A percentile compares a stretch with the other conserved stretches of the same genome.
phyloP scores from a whole-genome alignment of 768 basidiomycete species.

The Russula olivacea region DNA sequence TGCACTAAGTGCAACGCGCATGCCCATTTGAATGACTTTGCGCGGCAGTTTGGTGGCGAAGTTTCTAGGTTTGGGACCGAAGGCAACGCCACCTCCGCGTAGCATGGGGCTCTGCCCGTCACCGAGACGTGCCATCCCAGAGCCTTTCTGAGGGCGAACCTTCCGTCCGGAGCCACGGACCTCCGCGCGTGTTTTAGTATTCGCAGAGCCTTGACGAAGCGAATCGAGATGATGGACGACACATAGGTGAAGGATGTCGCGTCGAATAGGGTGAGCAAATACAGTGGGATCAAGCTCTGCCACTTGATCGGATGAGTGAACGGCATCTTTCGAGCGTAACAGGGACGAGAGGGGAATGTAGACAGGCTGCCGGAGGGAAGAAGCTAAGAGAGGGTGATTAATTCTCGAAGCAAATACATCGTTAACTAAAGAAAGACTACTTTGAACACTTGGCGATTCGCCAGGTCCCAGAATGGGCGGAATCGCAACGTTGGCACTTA shows the following conservation, averaged over 20 bases:
- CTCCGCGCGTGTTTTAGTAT: constrained; percentile 86
- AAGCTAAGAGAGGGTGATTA: constrained; percentile 29
- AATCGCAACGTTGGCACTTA: not conserved
- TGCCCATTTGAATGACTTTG: constrained; percentile 89
- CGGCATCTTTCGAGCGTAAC: constrained; percentile 40
- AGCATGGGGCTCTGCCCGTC: constrained; percentile 83
- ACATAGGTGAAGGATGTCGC: constrained; percentile 90
- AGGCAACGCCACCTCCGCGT: constrained; percentile 87
- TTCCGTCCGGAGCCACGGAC: constrained; percentile 87
- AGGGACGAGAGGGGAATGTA: constrained; percentile 59
- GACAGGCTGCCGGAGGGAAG: constrained; percentile 42
- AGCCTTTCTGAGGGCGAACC: constrained; percentile 87
- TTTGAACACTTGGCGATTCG: not conserved
- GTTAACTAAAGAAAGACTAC: not conserved
- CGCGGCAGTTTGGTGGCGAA: constrained; percentile 89
- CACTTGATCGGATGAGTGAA: constrained; percentile 39
- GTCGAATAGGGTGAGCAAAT: constrained; percentile 83
- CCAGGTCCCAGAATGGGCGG: not conserved
- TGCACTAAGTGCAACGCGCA: constrained; percentile 82
- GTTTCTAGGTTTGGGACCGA: constrained; percentile 86
- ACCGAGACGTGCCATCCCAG: constrained; percentile 84
- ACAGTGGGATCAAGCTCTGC: constrained; percentile 73
- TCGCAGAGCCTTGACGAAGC: constrained; percentile 87
- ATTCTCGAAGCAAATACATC: not conserved
- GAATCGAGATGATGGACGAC: constrained; percentile 83